phyloP scores from a whole-genome alignment of 2,329 filamentous ascomycete species.

The Coniochaeta pulveracea region DNA sequence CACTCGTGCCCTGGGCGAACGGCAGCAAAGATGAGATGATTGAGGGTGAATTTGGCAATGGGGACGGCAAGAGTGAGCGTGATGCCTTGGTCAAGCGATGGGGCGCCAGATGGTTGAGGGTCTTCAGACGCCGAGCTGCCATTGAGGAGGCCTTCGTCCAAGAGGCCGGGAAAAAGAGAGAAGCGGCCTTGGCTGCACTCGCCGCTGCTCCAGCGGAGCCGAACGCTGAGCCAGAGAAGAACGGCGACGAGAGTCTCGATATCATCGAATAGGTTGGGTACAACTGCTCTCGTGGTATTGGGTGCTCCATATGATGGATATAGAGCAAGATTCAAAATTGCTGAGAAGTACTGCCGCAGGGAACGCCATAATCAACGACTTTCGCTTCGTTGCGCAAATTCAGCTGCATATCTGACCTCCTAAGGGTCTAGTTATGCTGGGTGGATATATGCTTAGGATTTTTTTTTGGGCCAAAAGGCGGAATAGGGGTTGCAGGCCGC shows the following conservation, averaged over 20 bases:
- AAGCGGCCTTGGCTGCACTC: conserved; percentile 3
- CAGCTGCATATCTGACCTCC: too few species aligned
- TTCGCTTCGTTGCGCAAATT: too few species aligned
- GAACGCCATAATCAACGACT: too few species aligned
- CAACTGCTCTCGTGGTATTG: too few species aligned
- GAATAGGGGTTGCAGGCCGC: too few species aligned
- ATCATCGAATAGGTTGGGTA: not conserved
- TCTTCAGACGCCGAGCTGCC: conserved; percentile 69
- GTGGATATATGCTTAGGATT: too few species aligned
- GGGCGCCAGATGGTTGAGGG: conserved; percentile 77
- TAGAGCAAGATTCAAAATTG: too few species aligned
- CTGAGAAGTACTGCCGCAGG: too few species aligned
- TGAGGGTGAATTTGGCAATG: conserved; percentile 39
- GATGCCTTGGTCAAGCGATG: conserved; percentile 62
- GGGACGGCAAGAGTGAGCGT: conserved; percentile 44
- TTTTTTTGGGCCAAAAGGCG: too few species aligned
- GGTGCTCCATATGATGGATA: too few species aligned
- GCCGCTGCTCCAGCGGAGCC: conserved; percentile 1
- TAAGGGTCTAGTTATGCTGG: too few species aligned
- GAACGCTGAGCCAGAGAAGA: conserved; percentile 2
- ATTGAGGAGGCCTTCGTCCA: conserved; percentile 66
- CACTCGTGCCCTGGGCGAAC: conserved; percentile 58
- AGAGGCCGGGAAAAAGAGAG: conserved; percentile 21
- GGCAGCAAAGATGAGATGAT: conserved; percentile 67
- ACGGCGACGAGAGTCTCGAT: not conserved